phyloP scores from a whole-genome alignment of 495 filamentous ascomycete genomes.

The Astrothelium macrocarpum region DNA sequence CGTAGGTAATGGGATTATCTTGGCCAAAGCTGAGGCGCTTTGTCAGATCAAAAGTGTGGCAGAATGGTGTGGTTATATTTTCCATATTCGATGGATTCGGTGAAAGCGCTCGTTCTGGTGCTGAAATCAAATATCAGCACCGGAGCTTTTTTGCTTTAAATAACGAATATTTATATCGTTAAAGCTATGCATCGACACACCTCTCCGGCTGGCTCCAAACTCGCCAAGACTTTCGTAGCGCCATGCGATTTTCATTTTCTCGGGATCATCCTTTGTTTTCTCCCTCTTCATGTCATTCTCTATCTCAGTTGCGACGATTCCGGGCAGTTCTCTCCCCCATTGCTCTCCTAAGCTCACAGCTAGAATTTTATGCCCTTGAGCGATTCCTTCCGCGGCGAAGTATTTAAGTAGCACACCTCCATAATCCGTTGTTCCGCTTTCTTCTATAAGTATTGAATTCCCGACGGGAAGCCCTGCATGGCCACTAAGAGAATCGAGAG shows the following conservation, averaged over 20 bases:
- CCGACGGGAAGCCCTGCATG: conserved; percentile 84
- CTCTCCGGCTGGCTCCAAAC: conserved; percentile 49
- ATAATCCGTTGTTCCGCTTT: conserved; percentile 92
- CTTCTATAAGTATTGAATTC: conserved; percentile 71
- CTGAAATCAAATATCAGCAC: conserved; percentile 11
- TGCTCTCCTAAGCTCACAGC: conserved; percentile 66
- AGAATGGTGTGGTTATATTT: conserved; percentile 44
- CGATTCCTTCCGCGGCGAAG: conserved; percentile 86
- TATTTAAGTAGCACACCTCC: conserved; percentile 74
- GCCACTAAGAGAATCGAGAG: conserved; percentile 75
- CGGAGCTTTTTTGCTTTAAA: conserved; percentile 11
- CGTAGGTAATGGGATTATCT: conserved; percentile 47
- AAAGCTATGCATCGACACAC: conserved; percentile 25
- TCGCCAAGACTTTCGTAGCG: conserved; percentile 81
- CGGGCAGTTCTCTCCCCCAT: conserved; percentile 80
- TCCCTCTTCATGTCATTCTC: conserved; percentile 21
- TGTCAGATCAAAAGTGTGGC: conserved; percentile 81
- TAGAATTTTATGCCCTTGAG: conserved; percentile 84
- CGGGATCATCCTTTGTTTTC: conserved; percentile 21
- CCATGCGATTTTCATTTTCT: conserved; percentile 99
- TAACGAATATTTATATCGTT: conserved; percentile 13
- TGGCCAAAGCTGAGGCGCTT: conserved; percentile 61
- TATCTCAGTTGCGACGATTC: conserved; percentile 43
- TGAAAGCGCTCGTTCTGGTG: conserved; percentile 12
- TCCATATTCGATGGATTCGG: not conserved